phyloP scores from a whole-genome alignment of 495 filamentous ascomycete genomes.

The Copromyces sp. region DNA sequence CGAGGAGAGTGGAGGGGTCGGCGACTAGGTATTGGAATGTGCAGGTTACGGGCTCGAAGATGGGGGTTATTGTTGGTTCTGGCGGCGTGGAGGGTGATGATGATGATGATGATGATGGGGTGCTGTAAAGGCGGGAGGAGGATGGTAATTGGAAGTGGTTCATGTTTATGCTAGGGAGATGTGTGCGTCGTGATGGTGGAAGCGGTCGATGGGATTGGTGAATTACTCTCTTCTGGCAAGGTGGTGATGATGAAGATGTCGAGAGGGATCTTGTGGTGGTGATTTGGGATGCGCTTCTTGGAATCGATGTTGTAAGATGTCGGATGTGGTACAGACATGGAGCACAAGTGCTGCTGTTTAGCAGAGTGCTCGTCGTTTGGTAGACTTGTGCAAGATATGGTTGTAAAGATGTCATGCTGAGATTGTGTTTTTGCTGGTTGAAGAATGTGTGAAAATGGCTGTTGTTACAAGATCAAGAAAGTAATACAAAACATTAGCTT shows the following conservation, averaged over 20 bases:
- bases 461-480: neutral
- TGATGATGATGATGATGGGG: neutral
- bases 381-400: neutral
- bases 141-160: neutral
- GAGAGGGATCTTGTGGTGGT: neutral
- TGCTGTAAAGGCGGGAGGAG: neutral
- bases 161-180: neutral
- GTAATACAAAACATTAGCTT: neutral
- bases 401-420: neutral
- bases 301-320: neutral
- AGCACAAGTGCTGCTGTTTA: neutral
- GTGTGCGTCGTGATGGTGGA: neutral
- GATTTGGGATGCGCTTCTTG: neutral
- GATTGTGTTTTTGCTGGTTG: neutral
- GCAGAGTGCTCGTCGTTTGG: neutral
- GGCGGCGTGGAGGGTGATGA: neutral
- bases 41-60: constrained; percentile 25
- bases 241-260: neutral
- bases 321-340: neutral
- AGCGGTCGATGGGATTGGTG: neutral
- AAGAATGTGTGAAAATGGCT: neutral
- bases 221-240: neutral
- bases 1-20: constrained; percentile 33
- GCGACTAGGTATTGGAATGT: constrained; percentile 54
- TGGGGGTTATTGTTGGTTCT: constrained; percentile 15